Evolutionary conservation across 495 filamentous ascomycete genomes (phyloP), one percentile per base, ranked within the genome.

Genomic region (Trichoderma erinaceum): DNA sequence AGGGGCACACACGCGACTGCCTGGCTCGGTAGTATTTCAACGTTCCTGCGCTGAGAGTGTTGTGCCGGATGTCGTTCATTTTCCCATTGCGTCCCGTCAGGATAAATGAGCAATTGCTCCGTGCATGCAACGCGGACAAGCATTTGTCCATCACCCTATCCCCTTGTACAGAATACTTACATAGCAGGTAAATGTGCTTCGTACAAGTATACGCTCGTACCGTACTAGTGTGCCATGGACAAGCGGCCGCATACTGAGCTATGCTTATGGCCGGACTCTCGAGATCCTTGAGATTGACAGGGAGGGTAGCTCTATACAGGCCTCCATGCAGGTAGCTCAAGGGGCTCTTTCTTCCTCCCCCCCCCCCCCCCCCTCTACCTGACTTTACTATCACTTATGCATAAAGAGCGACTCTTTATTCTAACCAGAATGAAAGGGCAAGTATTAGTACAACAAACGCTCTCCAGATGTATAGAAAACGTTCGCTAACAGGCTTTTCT

Each of bases 21-120:
- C 56, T 32, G 27, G 12, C 23, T 29, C 23, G 56, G 56, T 25
- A 61, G 25, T 32, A 16, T 61, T 61, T 61, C 56, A 61, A 61
- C 15, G 13, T 32, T 61, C 56, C 12, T 13, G 8, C 6, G 10
- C 13, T 61, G 56, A 25, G 27, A 61, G 27, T 21, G 25, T 32
- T 25, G 27, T 32, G 56, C n/a, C 27, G 56, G 23, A 61, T 27
- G 27, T 23, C 56, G 35, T 21, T 32, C 23, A 29, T 12, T 29
- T 23, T 5, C 48, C 48, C n/a, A n/a, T 25, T 52, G 5, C 18
- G n/a, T 21, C 10, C 18, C 18, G 2, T 23, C 23, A 32, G 23
- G 27, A 18, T 18, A 61, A 61, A 32, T 4, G 56, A 61, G 56
- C 56, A 61, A 61, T 32, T 61, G 25, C 56, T 61, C 56, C 56